phyloP scores from a whole-genome alignment of 768 basidiomycete genomes.

The Wakefieldia striispora region DNA sequence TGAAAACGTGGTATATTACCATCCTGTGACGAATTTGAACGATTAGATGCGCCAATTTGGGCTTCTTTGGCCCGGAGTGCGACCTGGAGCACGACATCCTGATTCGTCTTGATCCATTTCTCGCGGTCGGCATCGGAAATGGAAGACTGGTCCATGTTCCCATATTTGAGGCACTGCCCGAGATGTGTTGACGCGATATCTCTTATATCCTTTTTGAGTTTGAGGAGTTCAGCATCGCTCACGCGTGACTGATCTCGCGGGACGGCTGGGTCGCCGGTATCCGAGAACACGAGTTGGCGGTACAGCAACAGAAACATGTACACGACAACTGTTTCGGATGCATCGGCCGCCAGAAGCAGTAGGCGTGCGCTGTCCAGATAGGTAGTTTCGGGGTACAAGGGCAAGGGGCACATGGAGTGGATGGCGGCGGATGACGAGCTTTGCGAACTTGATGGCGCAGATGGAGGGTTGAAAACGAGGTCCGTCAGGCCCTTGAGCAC shows the following conservation, averaged over 20 bases:
- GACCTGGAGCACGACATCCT: constrained; percentile 73
- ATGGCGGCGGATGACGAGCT: constrained; percentile 32
- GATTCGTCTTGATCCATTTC: constrained; percentile 54
- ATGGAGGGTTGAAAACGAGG: constrained; percentile 59
- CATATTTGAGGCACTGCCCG: constrained; percentile 54
- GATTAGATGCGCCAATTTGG: constrained; percentile 24
- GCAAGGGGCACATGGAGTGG: constrained; percentile 33
- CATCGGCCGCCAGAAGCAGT: constrained; percentile 63
- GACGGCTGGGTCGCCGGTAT: constrained; percentile 31
- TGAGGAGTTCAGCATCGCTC: constrained; percentile 52
- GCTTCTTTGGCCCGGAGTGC: constrained; percentile 63
- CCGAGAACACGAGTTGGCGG: constrained; percentile 66
- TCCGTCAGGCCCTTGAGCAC: constrained; percentile 61
- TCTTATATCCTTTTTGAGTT: constrained; percentile 73
- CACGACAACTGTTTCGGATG: constrained; percentile 67
- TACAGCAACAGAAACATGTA: constrained; percentile 83
- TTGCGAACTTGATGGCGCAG: constrained; percentile 34
- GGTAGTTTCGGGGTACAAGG: constrained; percentile 70
- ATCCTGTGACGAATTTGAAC: constrained; percentile 24
- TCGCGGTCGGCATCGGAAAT: constrained; percentile 41
- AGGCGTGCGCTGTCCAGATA: constrained; percentile 79
- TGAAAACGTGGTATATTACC: constrained; percentile 23
- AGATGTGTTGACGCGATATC: constrained; percentile 59
- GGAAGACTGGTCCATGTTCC: constrained; percentile 22
- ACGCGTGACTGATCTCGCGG: constrained; percentile 37